Evolutionary conservation across 2,329 filamentous ascomycete genomes (phyloP), one percentile per base, ranked within the genome.

Genomic region (Truncatella angustata): DNA sequence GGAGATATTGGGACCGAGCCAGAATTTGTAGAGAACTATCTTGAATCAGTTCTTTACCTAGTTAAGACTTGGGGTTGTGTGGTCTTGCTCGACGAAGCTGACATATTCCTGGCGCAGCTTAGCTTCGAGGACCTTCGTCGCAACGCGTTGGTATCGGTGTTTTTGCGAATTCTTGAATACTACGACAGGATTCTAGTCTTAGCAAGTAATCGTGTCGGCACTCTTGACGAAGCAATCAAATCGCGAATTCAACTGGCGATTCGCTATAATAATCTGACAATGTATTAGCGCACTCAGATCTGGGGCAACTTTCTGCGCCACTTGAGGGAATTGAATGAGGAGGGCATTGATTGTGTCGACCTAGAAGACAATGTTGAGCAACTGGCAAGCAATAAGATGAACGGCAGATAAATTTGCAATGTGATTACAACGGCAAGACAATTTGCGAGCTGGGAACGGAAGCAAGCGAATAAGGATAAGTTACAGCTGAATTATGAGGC

Each of bases 321-420:
- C 28, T 39, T 60, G 2, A 43, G 60, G 21, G 43, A 54, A 6
- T 16, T 35, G 32, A 16, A 14, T n/a, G 35, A 37, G 35, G n/a
- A 37, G 3, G 35, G 35, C 12, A 37, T 37, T 18, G 24, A 51
- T 4, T 32, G 37, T 26, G 61, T 60, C 1, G 59, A 48, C 4
- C 4, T 48, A 12, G 23, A 60, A 3, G 54, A 61, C 21, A 54
- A 61, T 39, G 57, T 63, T 5, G 35, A 54, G 10, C 60, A 65
- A 37, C 56, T 73, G 37, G 66, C 68, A 5, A 56, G 58, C 28
- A 60, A 67, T 49, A 62, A 70, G 40, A 59, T 73, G 53, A 72
- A 73, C 43, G 70, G 70, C 5, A 58, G 69, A 12, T 70, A 73
- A 61, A 73, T 73, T 43, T 71, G 72, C 58, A 73, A 73, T 34